Conservation (phyloP, 2,329 filamentous ascomycete species). For the Blastomyces emzantsi region DNA sequence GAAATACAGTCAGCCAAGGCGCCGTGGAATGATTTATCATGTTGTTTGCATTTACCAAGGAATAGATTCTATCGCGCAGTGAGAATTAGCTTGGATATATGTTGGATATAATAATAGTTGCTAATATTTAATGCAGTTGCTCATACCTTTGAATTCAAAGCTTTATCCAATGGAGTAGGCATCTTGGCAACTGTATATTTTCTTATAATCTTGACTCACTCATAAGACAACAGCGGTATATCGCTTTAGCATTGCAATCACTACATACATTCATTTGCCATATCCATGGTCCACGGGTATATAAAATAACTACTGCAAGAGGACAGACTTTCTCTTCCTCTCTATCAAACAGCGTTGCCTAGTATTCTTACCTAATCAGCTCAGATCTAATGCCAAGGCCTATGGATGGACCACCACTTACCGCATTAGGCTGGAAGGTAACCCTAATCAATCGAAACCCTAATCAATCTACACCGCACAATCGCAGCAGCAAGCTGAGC, state of each 20-base stretch:
- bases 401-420: neutral
- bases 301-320: constrained; percentile 15
- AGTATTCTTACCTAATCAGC: neutral
- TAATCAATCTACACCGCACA: constrained; percentile 20
- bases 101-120: neutral
- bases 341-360: neutral
- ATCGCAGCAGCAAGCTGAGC: constrained; percentile 5
- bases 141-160: constrained; percentile 59
- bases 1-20: constrained; percentile 12
- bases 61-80: constrained; percentile 52
- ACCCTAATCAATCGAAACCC: constrained; percentile 16
- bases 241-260: neutral
- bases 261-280: neutral
- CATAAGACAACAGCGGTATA: neutral
- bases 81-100: constrained; percentile 17
- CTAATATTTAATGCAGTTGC: neutral
- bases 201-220: neutral
- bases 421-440: neutral
- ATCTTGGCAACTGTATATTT: constrained; percentile 36
- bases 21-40: constrained; percentile 2
- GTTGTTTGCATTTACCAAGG: constrained; percentile 45
- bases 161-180: constrained; percentile 61
- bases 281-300: neutral
- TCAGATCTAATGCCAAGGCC: neutral
- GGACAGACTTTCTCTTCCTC: constrained; percentile 3